Base-by-base conservation (phyloP, 495 filamentous ascomycete species). In the Neurospora sublineolata region DNA sequence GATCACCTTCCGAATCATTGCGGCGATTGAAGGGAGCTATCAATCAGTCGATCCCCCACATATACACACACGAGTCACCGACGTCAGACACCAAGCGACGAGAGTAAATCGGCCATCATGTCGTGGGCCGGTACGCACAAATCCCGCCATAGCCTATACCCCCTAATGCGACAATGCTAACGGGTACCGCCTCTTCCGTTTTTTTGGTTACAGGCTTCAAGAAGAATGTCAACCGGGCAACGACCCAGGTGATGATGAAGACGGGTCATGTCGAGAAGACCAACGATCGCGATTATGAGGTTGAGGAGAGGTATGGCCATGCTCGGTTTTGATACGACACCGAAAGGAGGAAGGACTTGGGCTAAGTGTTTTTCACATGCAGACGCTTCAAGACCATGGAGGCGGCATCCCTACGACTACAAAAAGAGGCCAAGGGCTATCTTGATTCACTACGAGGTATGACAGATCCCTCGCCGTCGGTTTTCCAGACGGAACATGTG, bases 231-330 rank as follows among this genome's bases (percentile, higher is more conserved):
- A 95, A 95, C 85, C 93, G 95, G 82, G 94, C 95, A 73, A 97
- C 94, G 81, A 97, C 96, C 80, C 94, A 97, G 90, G 94, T 97
- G 70, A 97, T 99, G 94, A 98, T 99, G 95, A 99, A 97, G 86
- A 94, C 95, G 23, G 93, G 95, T 64, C 95, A 97, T 85, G 97
- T 99, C 73, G 95, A 99, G 81, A 92, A 94, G 82, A 98, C 95
- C 1, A 97, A 93, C 79, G 96, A 99, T 82, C 92, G 96, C 58
- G 95, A 98, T 79, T 99, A 98, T 82, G 95, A 98, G 82, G 94
- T 97, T 40, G 96, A 99, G 81, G 94, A 97, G 80, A 89, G 94
- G 90, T 94, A 85, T 68, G 84, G 37, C 58, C 37, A 23, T 18
- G 10, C 60, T 14, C 3, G 1, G 12, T 3, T 10, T 11, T 1